These are phyloP conservation scores for Talaromyces liani DNA, from an alignment of 495 filamentous ascomycete genomes.

Conservation along the genomic window DNA sequence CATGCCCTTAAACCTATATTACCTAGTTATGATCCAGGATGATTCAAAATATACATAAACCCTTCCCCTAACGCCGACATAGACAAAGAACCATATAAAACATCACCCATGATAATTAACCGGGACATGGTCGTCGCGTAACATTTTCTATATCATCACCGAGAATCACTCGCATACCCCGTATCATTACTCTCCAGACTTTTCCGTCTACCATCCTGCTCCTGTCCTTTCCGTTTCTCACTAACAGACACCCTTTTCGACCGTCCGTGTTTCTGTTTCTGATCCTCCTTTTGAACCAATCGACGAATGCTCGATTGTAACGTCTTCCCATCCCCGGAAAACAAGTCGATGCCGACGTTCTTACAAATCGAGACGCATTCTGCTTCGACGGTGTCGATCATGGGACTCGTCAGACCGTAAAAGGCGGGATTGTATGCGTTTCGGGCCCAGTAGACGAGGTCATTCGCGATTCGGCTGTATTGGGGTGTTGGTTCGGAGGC, in stretches of 20 bases:
- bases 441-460: slow-evolving; percentile 41
- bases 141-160: background rate
- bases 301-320: background rate
- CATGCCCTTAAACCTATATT: background rate
- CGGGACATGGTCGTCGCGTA: no score
- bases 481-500: slow-evolving; percentile 11
- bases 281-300: background rate
- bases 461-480: slow-evolving; percentile 33
- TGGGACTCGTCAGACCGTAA: slow-evolving; percentile 32
- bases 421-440: slow-evolving; percentile 42
- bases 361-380: slow-evolving; percentile 33
- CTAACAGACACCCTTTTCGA: background rate
- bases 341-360: slow-evolving; percentile 30
- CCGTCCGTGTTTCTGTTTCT: background rate
- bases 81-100: background rate
- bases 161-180: slow-evolving; percentile 4
- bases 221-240: background rate
- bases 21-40: background rate
- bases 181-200: slow-evolving; percentile 5
- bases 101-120: background rate
- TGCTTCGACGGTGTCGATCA: slow-evolving; percentile 32
- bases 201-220: background rate
- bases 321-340: background rate
- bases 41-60: background rate
- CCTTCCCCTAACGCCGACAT: background rate